Evolutionary conservation across 2,329 filamentous ascomycete species (phyloP).

Genomic region (Penicillium decumbens): DNA sequence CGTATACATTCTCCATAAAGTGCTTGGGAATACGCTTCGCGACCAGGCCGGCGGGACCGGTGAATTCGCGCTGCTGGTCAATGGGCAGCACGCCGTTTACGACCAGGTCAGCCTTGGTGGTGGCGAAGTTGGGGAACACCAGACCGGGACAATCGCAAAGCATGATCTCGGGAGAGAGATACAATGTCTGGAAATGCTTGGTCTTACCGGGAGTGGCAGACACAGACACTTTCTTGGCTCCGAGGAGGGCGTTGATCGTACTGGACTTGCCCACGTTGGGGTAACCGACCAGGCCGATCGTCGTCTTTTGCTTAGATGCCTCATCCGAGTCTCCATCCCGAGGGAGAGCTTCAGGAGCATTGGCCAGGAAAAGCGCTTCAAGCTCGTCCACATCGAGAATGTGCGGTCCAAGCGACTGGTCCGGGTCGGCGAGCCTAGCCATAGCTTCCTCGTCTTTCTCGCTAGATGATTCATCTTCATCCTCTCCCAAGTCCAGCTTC

Average conservation of each 20-base stretch:
- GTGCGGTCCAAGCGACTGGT: slow-evolving; percentile 53
- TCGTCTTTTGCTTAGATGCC: slow-evolving; percentile 60
- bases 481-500: slow-evolving; percentile 46
- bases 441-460: slow-evolving; percentile 13
- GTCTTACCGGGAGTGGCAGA: slow-evolving; percentile 97
- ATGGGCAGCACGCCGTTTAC: slow-evolving; percentile 94
- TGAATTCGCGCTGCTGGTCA: slow-evolving; percentile 90
- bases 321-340: slow-evolving; percentile 45
- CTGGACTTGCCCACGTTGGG: slow-evolving; percentile 99
- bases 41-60: slow-evolving; percentile 77
- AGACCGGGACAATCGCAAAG: slow-evolving; percentile 98
- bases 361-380: slow-evolving; percentile 77
- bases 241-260: slow-evolving; percentile 98
- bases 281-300: slow-evolving; percentile 93
- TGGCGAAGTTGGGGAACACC: slow-evolving; percentile 96
- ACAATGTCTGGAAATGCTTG: slow-evolving; percentile 98
- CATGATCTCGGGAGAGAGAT: slow-evolving; percentile 81
- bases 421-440: slow-evolving; percentile 20
- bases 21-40: slow-evolving; percentile 77
- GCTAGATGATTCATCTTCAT: slow-evolving; percentile 31
- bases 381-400: slow-evolving; percentile 92
- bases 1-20: slow-evolving; percentile 90
- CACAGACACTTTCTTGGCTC: slow-evolving; percentile 96
- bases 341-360: slow-evolving; percentile 56
- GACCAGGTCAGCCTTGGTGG: slow-evolving; percentile 91